phyloP scores from a whole-genome alignment of 176 grass and related monocot species.

The Zoysia pacifica region DNA sequence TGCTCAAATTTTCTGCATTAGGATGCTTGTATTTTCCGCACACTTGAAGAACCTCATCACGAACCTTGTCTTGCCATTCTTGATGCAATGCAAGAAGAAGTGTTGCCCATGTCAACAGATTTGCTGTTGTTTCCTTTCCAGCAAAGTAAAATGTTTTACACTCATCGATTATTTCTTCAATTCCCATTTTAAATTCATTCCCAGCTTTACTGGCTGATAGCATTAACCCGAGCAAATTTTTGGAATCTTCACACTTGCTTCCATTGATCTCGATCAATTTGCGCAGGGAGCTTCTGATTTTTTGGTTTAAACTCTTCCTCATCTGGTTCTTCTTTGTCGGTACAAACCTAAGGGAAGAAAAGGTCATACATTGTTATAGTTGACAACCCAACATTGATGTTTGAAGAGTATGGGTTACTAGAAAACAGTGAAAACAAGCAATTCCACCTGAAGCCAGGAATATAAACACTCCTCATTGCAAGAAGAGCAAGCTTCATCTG shows the following conservation, averaged over 20 bases:
- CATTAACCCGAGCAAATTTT: slow-evolving; percentile 84
- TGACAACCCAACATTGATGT: not conserved
- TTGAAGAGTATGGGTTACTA: not conserved
- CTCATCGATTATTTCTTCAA: slow-evolving; percentile 88
- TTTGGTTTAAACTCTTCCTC: slow-evolving; percentile 54
- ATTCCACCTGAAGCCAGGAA: slow-evolving; percentile 80
- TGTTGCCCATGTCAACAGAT: slow-evolving; percentile 73
- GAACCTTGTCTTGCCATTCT: slow-evolving; percentile 81
- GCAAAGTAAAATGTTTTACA: slow-evolving; percentile 92
- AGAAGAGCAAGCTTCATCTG: slow-evolving; percentile 58
- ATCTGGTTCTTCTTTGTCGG: slow-evolving; percentile 80
- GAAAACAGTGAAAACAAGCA: slow-evolving; percentile 2
- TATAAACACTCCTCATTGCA: slow-evolving; percentile 69
- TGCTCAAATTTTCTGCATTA: slow-evolving; percentile 46
- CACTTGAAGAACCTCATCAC: slow-evolving; percentile 60
- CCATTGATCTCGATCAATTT: slow-evolving; percentile 69
- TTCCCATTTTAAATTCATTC: slow-evolving; percentile 59
- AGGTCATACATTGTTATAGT: not conserved
- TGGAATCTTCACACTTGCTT: slow-evolving; percentile 62
- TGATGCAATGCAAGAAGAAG: slow-evolving; percentile 73
- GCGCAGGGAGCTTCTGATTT: slow-evolving; percentile 58
- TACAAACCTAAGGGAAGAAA: slow-evolving; percentile 58
- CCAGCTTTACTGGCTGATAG: slow-evolving; percentile 60
- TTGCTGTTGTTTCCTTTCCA: slow-evolving; percentile 84
- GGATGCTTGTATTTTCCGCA: slow-evolving; percentile 53